phyloP scores from a whole-genome alignment of 2,329 filamentous ascomycete species.

The Aspergillus spinulosporus region DNA sequence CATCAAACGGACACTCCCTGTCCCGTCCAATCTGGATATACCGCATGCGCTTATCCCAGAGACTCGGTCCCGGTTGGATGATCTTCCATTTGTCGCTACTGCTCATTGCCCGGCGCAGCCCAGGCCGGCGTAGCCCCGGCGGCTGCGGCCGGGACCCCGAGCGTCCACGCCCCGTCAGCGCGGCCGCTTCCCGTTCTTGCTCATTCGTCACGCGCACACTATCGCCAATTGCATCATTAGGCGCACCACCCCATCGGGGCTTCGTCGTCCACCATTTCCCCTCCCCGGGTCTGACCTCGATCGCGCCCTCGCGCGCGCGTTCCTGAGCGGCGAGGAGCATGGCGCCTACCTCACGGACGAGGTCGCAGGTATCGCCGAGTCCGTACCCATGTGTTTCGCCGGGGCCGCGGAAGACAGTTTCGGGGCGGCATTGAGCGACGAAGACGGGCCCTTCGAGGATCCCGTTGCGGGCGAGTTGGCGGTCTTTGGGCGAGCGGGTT shows the following conservation, averaged over 20 bases:
- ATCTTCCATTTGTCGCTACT: conserved; percentile 56
- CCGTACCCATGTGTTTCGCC: conserved; percentile 32
- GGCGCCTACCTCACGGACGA: conserved; percentile 58
- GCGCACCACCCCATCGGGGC: conserved; percentile 57
- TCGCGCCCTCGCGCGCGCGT: conserved; percentile 56
- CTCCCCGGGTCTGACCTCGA: conserved; percentile 53
- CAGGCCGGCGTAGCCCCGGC: conserved; percentile 28
- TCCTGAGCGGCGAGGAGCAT: conserved; percentile 62
- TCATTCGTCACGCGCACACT: conserved; percentile 28
- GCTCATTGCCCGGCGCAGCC: conserved; percentile 40
- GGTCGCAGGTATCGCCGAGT: conserved; percentile 50
- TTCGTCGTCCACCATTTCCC: conserved; percentile 62
- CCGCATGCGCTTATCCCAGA: conserved; percentile 58
- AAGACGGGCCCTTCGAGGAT: conserved; percentile 61
- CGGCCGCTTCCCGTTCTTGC: conserved; percentile 28
- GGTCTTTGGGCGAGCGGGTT: conserved; percentile 55
- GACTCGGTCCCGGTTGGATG: conserved; percentile 50
- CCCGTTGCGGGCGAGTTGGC: conserved; percentile 53
- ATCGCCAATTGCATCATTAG: conserved; percentile 36
- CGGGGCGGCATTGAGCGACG: conserved; percentile 55
- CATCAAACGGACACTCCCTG: conserved; percentile 49
- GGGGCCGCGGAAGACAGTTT: conserved; percentile 53
- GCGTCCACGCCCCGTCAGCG: conserved; percentile 38
- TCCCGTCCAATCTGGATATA: conserved; percentile 60
- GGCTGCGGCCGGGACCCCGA: not conserved